phyloP scores from a whole-genome alignment of 1,284 basidiomycete genomes.

The Apiotrichum akiyoshidainum region DNA sequence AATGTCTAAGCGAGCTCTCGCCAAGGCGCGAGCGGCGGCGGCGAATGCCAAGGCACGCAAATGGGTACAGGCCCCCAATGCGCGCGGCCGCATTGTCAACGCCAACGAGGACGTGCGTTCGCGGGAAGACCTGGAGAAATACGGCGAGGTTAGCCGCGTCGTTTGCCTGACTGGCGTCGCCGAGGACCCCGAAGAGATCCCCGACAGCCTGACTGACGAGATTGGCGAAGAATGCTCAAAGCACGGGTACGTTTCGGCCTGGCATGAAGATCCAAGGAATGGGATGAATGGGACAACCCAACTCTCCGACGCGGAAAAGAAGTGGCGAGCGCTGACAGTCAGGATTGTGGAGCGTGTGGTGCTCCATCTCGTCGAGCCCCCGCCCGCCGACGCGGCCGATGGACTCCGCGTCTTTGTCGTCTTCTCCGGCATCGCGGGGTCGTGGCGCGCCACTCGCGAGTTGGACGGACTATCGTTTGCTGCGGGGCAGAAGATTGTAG shows the following conservation, averaged over 20 bases:
- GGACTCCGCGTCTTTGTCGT: slow-evolving; percentile 78
- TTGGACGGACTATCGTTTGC: slow-evolving; percentile 88
- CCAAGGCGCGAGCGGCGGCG: slow-evolving; percentile 41
- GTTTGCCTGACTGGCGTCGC: slow-evolving; percentile 86
- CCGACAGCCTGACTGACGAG: slow-evolving; percentile 79
- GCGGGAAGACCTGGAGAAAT: slow-evolving; percentile 68
- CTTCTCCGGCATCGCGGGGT: slow-evolving; percentile 82
- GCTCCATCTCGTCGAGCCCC: slow-evolving; percentile 69
- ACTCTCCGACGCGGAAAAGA: too few species aligned
- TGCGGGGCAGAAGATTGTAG: slow-evolving; percentile 70
- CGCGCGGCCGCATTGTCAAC: slow-evolving; percentile 82
- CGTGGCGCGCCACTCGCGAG: slow-evolving; percentile 88
- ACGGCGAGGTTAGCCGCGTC: slow-evolving; percentile 83
- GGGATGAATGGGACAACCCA: too few species aligned
- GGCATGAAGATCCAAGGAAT: too few species aligned
- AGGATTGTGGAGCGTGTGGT: slow-evolving; percentile 85
- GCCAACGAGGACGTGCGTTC: slow-evolving; percentile 69
- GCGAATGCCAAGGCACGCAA: slow-evolving; percentile 42
- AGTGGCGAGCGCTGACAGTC: slow-evolving; percentile 16
- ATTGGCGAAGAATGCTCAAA: slow-evolving; percentile 62
- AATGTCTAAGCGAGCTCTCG: slow-evolving; percentile 40
- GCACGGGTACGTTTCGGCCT: slow-evolving; percentile 57
- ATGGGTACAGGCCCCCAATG: slow-evolving; percentile 38
- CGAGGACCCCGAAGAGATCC: slow-evolving; percentile 70
- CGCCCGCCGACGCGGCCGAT: slow-evolving; percentile 61